These are phyloP conservation scores for Glycine tomentella DNA, from an alignment of 306 rosid genomes.

Conservation along the genomic window DNA sequence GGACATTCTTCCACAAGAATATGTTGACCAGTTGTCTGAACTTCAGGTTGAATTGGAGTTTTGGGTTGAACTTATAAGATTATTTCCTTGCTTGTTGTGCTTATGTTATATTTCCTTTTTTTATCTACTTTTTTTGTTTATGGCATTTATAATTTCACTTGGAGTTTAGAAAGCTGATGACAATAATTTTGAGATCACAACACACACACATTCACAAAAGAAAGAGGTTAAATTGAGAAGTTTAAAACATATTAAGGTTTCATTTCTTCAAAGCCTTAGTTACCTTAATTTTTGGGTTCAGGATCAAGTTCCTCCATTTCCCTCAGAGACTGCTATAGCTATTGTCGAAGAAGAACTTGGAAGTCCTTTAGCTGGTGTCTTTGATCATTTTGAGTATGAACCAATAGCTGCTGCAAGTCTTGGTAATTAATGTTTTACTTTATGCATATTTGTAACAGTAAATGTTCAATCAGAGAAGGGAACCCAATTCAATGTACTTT, in stretches of 20 bases:
- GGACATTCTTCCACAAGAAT: constrained; percentile 97
- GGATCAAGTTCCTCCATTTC: constrained; percentile 99
- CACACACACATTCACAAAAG: background rate
- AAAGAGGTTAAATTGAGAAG: background rate
- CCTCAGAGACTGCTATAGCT: constrained; percentile 85
- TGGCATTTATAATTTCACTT: constrained; percentile 30
- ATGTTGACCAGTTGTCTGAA: constrained; percentile 95
- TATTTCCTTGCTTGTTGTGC: constrained; percentile 31
- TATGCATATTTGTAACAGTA: constrained; percentile 24
- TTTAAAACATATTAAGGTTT: constrained; percentile 32
- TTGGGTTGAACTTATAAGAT: constrained; percentile 36
- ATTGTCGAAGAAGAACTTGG: constrained; percentile 95
- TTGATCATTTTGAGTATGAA: constrained; percentile 90
- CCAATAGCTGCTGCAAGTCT: constrained; percentile 99
- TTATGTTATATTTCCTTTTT: constrained; percentile 33
- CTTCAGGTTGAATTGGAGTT: constrained; percentile 76
- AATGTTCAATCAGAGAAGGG: constrained; percentile 33
- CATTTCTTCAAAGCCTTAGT: constrained; percentile 45
- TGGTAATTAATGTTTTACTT: constrained; percentile 64
- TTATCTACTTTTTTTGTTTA: background rate
- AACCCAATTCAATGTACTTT: constrained; percentile 21
- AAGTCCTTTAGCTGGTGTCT: constrained; percentile 66
- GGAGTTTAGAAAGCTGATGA: constrained; percentile 25
- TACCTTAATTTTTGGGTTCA: constrained; percentile 48
- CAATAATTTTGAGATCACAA: background rate